Evolutionary conservation across 768 basidiomycete species (phyloP).

Genomic region (Lactarius evosmus): DNA sequence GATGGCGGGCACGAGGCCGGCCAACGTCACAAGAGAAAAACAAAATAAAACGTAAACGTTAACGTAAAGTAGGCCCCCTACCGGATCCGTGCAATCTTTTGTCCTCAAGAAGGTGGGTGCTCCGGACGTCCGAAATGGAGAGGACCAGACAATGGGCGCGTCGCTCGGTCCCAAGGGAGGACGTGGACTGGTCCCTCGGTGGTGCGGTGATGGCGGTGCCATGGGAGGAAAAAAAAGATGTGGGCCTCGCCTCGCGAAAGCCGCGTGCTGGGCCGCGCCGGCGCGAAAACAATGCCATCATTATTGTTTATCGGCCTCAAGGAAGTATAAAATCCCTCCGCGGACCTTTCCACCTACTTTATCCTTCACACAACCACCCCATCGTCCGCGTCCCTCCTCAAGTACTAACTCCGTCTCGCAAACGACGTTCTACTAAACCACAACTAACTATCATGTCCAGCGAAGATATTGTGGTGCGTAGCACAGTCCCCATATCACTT

Average conservation of each 20-base stretch:
- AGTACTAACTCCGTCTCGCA: neutral
- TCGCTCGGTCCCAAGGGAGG: neutral
- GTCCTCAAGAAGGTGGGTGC: neutral
- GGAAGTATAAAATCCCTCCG: slow-evolving; percentile 19
- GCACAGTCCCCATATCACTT: neutral
- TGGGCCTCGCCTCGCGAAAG: slow-evolving; percentile 8
- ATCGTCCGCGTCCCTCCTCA: neutral
- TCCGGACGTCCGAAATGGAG: neutral
- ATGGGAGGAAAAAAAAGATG: neutral
- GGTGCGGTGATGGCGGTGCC: neutral
- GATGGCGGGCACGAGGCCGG: slow-evolving; percentile 20
- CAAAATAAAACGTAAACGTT: neutral
- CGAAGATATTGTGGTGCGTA: slow-evolving; percentile 17
- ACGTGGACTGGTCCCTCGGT: neutral
- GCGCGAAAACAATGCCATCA: slow-evolving; percentile 17
- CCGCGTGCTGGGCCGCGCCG: slow-evolving; percentile 13
- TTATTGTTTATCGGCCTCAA: slow-evolving; percentile 1
- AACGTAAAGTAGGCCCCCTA: neutral
- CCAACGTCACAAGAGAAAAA: slow-evolving; percentile 10
- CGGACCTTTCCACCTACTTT: neutral
- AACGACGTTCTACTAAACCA: neutral
- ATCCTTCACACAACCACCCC: neutral
- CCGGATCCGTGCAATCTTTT: slow-evolving; percentile 6
- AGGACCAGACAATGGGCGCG: neutral
- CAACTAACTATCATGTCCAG: slow-evolving; percentile 4